Base-by-base conservation (phyloP, 2,329 filamentous ascomycete genomes). In the Huntiella omanensis region DNA sequence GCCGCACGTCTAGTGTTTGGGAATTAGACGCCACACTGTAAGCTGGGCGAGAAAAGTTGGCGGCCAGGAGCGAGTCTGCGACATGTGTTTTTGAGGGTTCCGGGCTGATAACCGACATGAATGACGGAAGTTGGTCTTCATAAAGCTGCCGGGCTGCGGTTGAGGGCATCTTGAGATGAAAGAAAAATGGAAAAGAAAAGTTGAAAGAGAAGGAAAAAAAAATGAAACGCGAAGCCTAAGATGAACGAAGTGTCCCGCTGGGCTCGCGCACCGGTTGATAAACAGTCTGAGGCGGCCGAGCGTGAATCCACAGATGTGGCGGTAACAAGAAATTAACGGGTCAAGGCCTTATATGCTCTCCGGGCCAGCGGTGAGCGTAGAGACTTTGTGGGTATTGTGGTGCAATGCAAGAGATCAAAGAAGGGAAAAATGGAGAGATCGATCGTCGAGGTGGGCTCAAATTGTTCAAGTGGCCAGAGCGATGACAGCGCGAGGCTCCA, bases 101-200 rank as follows among this genome's bases (percentile, higher is more conserved):
- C 53, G 79, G 68, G 58, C 77, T 76, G 64, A 80, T 82, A 48
- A 83, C 78, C 48, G 79, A 78, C 77, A 81, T 82, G 56, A 83
- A 81, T 16, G 79, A 76, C 58, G 79, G 79, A 68, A 83, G 78
- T 60, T 78, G 75, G 57, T 78, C 75, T 65, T 79, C 73, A 59
- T 75, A 77, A 55, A 76, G 59, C 59, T 72, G 70, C 54, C 73
- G 66, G 45, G 72, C 67, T 49, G 74, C 67, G 53, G 75, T 70
- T 55, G 73, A 76, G 60, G 73, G 72, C 74, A 78, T 78, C 52
- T 62, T 73, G 42, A 34, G 33, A 19, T 36, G 34, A 28, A 28
- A 28, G 22, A 28, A n/a, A 13, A 36, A 36, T 36, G 15, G 15
- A n/a, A n/a, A 36, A 36, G 12, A 15, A 15, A 36, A 15, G 12